These are phyloP conservation scores for Phragmites australis DNA, from an alignment of 176 grass and related monocot species.

Conservation along the genomic window DNA sequence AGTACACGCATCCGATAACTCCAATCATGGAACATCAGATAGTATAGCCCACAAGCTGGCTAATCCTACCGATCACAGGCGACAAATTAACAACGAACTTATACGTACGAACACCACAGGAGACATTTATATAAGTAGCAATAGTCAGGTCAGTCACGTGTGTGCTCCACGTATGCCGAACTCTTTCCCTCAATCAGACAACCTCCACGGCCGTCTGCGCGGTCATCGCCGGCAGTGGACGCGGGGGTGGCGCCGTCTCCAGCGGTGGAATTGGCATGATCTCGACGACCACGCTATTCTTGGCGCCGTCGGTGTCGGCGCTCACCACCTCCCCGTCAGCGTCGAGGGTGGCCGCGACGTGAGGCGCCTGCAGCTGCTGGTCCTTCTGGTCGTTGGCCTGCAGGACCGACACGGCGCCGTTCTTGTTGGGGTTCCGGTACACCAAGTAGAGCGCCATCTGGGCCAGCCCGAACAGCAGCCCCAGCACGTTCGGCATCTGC, in stretches of 20 bases:
- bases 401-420: constrained; percentile 43
- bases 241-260: background rate
- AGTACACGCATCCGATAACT: constrained; percentile 16
- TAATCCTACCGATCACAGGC: too few relatives aligned
- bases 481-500: constrained; percentile 84
- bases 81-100: too few relatives aligned
- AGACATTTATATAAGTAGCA: constrained; percentile 13
- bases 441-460: constrained; percentile 80
- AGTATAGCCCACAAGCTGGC: too few relatives aligned
- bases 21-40: too few relatives aligned
- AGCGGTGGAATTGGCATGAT: constrained; percentile 24
- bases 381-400: constrained; percentile 18
- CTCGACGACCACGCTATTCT: constrained; percentile 27
- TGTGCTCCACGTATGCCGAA: background rate
- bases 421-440: constrained; percentile 66
- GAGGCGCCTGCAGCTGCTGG: constrained; percentile 6
- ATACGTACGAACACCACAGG: too few relatives aligned
- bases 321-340: background rate
- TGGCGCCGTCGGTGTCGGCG: background rate
- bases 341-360: background rate
- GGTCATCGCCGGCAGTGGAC: constrained; percentile 1
- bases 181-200: background rate
- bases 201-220: constrained; percentile 26
- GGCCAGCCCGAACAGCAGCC: constrained; percentile 66
- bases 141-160: constrained; percentile 21